Evolutionary conservation across 441 rosid genomes (phyloP).

Genomic region (Biscutella laevigata): DNA sequence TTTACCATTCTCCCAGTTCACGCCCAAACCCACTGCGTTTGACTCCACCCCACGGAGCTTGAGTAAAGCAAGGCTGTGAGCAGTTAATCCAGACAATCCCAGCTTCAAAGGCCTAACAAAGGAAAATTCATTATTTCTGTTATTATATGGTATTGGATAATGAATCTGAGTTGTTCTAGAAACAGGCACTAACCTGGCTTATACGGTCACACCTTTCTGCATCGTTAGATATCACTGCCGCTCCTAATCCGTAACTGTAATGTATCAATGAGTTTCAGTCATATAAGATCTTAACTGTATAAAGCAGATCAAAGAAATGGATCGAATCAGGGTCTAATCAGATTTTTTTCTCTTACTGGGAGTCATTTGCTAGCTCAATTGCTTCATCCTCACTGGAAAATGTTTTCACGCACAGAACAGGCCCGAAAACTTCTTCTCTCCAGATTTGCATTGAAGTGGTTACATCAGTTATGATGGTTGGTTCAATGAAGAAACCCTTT

Average conservation of each 20-base stretch:
- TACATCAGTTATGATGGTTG: slow-evolving; percentile 68
- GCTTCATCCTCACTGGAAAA: slow-evolving; percentile 86
- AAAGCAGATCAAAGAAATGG: neutral
- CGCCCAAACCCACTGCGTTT: slow-evolving; percentile 94
- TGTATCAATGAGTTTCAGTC: slow-evolving; percentile 15
- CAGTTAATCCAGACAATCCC: slow-evolving; percentile 92
- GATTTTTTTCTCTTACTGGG: slow-evolving; percentile 47
- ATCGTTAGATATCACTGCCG: slow-evolving; percentile 85
- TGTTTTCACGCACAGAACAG: slow-evolving; percentile 80
- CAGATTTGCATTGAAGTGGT: slow-evolving; percentile 84
- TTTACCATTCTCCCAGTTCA: slow-evolving; percentile 88
- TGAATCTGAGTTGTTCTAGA: neutral
- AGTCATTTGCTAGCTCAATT: slow-evolving; percentile 83
- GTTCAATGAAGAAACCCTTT: slow-evolving; percentile 75
- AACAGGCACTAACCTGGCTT: slow-evolving; percentile 52
- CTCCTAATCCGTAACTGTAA: slow-evolving; percentile 70
- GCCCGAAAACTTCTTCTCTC: slow-evolving; percentile 98
- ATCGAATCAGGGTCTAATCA: neutral
- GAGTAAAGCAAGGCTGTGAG: slow-evolving; percentile 93
- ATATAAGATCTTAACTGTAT: neutral
- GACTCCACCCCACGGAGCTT: slow-evolving; percentile 96
- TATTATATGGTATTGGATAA: neutral
- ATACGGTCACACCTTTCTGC: slow-evolving; percentile 81
- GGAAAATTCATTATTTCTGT: neutral
- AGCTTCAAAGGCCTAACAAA: slow-evolving; percentile 66